Percentiles rank a stretch among this genome's conserved stretches.
phyloP scores from a whole-genome alignment of 1,139 yeast genomes.

The Saccharomyces uvarum region DNA sequence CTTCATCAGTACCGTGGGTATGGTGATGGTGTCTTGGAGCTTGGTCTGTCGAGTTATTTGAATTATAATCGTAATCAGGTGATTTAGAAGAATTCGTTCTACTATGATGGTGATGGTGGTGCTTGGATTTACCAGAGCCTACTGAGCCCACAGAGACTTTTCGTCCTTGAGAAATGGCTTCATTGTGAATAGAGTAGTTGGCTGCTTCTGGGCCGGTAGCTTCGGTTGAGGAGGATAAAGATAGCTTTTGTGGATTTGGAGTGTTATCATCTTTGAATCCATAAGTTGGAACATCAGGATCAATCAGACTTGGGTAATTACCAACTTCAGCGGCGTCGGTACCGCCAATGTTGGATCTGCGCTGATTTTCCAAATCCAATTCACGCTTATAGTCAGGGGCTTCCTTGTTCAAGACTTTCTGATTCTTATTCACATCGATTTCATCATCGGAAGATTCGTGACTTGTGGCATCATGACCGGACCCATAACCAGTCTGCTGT shows the following conservation, averaged over 20 bases:
- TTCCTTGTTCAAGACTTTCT: background rate
- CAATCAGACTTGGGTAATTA: slow-evolving; percentile 22
- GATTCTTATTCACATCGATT: background rate
- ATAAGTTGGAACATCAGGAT: slow-evolving; percentile 21
- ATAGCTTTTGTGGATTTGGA: background rate
- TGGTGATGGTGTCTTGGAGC: background rate
- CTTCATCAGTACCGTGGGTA: background rate
- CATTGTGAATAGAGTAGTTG: background rate
- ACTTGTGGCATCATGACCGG: background rate
- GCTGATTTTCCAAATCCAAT: slow-evolving; percentile 3
- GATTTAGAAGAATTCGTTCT: background rate
- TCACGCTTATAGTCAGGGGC: background rate
- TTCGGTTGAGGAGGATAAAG: background rate
- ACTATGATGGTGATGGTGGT: background rate
- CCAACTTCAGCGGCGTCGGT: slow-evolving; percentile 10
- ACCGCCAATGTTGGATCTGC: slow-evolving; percentile 2
- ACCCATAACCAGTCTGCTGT: background rate
- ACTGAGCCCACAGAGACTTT: background rate
- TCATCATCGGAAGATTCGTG: background rate
- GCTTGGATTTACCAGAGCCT: background rate
- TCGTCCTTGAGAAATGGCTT: background rate
- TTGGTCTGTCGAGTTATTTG: background rate
- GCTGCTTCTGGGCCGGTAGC: background rate
- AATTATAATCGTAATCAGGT: background rate
- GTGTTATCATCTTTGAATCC: slow-evolving; percentile 8